Conservation (phyloP, 164 flowering plant genomes). For the Chloranthus sessilifolius region DNA sequence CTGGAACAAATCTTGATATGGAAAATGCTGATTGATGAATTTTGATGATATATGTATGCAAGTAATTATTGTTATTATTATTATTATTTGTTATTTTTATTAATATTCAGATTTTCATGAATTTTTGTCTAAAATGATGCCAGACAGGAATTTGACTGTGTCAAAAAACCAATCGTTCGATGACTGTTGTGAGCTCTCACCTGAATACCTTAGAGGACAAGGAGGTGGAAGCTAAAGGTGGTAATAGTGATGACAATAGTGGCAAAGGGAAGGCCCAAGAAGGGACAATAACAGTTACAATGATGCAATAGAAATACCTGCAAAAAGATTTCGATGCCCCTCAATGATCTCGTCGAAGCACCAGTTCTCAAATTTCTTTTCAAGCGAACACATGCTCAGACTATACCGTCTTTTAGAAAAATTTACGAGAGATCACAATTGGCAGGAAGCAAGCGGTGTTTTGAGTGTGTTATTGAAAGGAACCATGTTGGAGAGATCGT, state of each 20-base stretch:
- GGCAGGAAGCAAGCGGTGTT: constrained; percentile 64
- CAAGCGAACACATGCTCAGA: constrained; percentile 28
- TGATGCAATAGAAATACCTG: not conserved
- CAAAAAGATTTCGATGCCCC: constrained; percentile 18
- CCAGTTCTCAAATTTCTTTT: constrained; percentile 19
- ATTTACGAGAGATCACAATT: constrained; percentile 42
- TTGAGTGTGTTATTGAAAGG: constrained; percentile 45
- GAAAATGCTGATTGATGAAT: not conserved
- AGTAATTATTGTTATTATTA: no score
- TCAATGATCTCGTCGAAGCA: constrained; percentile 34
- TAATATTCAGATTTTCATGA: no score
- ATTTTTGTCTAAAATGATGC: no score
- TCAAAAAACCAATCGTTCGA: no score
- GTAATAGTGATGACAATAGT: constrained; percentile 3
- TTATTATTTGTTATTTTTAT: no score
- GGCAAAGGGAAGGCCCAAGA: constrained; percentile 3
- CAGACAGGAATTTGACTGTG: no score
- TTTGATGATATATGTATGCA: no score
- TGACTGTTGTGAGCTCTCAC: no score
- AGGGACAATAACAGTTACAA: not conserved
- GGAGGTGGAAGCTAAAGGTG: not conserved
- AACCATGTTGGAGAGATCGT: constrained; percentile 31
- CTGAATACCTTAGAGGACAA: not conserved
- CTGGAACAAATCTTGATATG: not conserved
- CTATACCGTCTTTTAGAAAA: constrained; percentile 28